Percentiles rank a stretch among this genome's conserved stretches.
Conservation (phyloP, 2,329 filamentous ascomycete species). For the Harringtonia lauricola region DNA sequence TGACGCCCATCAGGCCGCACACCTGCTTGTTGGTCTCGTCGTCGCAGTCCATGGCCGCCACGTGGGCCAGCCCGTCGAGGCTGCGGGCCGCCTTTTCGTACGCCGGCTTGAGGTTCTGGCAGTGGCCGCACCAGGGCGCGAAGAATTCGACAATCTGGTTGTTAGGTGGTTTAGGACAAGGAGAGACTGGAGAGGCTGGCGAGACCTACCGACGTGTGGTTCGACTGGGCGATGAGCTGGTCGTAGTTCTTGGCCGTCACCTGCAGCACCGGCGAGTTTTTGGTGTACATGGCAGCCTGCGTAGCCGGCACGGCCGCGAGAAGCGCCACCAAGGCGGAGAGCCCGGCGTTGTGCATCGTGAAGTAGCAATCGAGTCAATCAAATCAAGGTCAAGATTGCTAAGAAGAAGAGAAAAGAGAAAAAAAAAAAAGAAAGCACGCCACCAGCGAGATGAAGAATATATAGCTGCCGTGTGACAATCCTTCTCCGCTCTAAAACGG, state of each 20-base stretch:
- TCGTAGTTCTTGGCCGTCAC: slow-evolving; percentile 71
- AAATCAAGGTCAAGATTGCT: too few relatives aligned
- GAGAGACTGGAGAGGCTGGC: background rate
- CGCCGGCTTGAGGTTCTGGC: slow-evolving; percentile 86
- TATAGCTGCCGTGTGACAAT: too few relatives aligned
- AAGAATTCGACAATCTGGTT: slow-evolving; percentile 70
- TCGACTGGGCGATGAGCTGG: slow-evolving; percentile 73
- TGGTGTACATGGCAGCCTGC: slow-evolving; percentile 68
- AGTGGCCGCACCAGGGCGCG: slow-evolving; percentile 96
- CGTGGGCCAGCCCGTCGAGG: slow-evolving; percentile 84
- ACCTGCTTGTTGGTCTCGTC: slow-evolving; percentile 84
- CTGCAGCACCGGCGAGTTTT: slow-evolving; percentile 79
- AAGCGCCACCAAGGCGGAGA: slow-evolving; percentile 48
- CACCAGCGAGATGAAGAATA: too few relatives aligned
- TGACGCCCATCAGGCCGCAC: slow-evolving; percentile 74
- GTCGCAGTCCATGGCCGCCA: slow-evolving; percentile 91
- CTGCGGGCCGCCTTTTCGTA: slow-evolving; percentile 90
- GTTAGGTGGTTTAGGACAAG: background rate
- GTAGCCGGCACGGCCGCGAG: slow-evolving; percentile 54
- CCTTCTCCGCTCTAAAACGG: too few relatives aligned
- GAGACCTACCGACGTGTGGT: slow-evolving; percentile 80
- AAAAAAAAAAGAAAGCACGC: too few relatives aligned
- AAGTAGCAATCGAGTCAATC: too few relatives aligned
- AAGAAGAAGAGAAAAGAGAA: background rate
- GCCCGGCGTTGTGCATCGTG: slow-evolving; percentile 13